These are phyloP conservation scores for Boletus bicolor DNA, from an alignment of 768 basidiomycete species.

Conservation along the genomic window DNA sequence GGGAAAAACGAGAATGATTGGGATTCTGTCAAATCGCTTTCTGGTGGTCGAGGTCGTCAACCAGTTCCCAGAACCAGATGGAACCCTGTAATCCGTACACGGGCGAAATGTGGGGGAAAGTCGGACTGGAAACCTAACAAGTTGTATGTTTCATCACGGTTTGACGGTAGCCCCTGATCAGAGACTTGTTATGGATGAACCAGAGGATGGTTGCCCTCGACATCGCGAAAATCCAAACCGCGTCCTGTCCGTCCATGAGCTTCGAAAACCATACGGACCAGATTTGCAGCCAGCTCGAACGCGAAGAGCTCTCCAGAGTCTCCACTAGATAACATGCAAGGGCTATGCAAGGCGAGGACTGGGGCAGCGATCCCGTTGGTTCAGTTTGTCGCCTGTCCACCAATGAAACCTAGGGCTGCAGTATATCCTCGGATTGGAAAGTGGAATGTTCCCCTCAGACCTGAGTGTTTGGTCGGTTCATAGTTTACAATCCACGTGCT, in stretches of 20 bases:
- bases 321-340: background rate
- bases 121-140: background rate
- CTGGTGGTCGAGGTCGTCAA: background rate
- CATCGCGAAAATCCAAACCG: background rate
- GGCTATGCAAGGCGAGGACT: background rate
- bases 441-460: background rate
- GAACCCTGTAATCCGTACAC: background rate
- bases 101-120: no score
- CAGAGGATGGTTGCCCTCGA: background rate
- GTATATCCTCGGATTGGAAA: background rate
- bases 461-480: background rate
- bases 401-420: background rate
- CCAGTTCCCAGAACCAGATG: no score
- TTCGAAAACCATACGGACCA: background rate
- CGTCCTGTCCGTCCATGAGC: background rate
- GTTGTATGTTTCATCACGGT: background rate
- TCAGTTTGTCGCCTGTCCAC: background rate
- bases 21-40: background rate
- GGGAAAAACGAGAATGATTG: no score
- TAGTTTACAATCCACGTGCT: background rate
- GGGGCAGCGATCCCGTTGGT: background rate
- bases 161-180: background rate
- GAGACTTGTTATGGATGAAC: background rate
- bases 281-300: background rate
- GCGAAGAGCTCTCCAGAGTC: no score